Evolutionary conservation across 148 eudicot genomes (phyloP).

Genomic region (Amaranthus cruentus): DNA sequence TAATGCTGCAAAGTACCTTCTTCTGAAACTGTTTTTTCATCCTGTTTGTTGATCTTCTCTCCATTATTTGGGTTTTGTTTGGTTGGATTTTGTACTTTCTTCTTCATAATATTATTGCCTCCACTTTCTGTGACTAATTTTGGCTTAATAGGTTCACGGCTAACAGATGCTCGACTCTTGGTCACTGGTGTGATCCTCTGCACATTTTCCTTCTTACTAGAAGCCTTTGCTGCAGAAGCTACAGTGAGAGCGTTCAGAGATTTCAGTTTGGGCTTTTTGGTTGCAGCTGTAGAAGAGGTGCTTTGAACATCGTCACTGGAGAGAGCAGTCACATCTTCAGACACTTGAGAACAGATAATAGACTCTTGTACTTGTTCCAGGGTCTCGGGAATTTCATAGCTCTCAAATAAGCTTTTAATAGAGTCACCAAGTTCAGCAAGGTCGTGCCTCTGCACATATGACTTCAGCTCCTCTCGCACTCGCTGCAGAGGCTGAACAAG

Average conservation of each 20-base stretch:
- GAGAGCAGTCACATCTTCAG: constrained; percentile 42
- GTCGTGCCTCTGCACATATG: constrained; percentile 55
- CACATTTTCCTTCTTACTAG: constrained; percentile 28
- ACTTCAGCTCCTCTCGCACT: constrained; percentile 67
- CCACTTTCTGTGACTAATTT: constrained; percentile 31
- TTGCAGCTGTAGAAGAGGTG: constrained; percentile 44
- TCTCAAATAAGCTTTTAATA: constrained; percentile 49
- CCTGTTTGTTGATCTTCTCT: constrained; percentile 40
- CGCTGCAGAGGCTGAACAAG: constrained; percentile 55
- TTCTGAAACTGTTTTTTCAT: constrained; percentile 29
- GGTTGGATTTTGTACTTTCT: constrained; percentile 38
- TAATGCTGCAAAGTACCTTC: constrained; percentile 30
- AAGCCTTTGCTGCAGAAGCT: constrained; percentile 34
- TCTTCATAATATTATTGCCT: constrained; percentile 28
- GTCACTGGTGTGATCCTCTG: constrained; percentile 28
- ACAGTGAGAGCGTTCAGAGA: constrained; percentile 36
- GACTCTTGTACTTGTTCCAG: constrained; percentile 65
- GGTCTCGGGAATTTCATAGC: constrained; percentile 56
- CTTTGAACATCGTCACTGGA: constrained; percentile 58
- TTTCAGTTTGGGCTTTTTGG: constrained; percentile 49
- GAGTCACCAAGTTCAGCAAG: constrained; percentile 53
- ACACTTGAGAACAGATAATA: constrained; percentile 45
- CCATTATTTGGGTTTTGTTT: constrained; percentile 34
- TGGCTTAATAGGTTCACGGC: constrained; percentile 29
- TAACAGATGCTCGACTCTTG: constrained; percentile 34